These are phyloP conservation scores for Mycena alexandri DNA, from an alignment of 768 basidiomycete species.

Conservation along the genomic window DNA sequence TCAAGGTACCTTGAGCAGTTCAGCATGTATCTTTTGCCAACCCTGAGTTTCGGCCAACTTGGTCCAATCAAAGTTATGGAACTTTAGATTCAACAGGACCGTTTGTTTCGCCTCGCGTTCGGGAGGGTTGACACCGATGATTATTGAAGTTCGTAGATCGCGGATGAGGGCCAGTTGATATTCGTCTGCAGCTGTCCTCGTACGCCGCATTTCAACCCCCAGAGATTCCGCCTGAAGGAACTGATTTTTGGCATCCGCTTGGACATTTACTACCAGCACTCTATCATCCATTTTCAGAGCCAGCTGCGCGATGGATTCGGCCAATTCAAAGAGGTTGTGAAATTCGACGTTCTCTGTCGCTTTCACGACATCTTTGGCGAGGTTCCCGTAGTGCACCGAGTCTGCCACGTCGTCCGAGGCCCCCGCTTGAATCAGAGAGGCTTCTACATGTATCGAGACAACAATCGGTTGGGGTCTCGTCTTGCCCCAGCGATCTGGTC, in stretches of 20 bases:
- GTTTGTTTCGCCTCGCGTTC: slow-evolving; percentile 76
- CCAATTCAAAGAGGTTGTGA: slow-evolving; percentile 46
- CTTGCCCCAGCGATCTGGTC: slow-evolving; percentile 66
- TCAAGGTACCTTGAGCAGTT: slow-evolving; percentile 48
- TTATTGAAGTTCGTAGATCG: slow-evolving; percentile 62
- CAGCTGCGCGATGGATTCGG: slow-evolving; percentile 50
- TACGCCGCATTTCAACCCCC: slow-evolving; percentile 23
- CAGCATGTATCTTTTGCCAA: slow-evolving; percentile 44
- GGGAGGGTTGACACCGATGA: slow-evolving; percentile 81
- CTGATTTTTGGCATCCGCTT: slow-evolving; percentile 24
- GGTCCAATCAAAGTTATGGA: slow-evolving; percentile 48
- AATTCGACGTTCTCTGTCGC: slow-evolving; percentile 47
- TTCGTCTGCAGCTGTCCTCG: not conserved
- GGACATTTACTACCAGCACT: slow-evolving; percentile 8
- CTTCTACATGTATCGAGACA: slow-evolving; percentile 60
- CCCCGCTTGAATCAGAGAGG: slow-evolving; percentile 58
- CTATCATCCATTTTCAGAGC: slow-evolving; percentile 15
- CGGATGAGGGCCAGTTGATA: slow-evolving; percentile 46
- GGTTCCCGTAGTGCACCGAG: slow-evolving; percentile 75
- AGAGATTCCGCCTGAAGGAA: slow-evolving; percentile 27
- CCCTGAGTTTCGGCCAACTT: slow-evolving; percentile 3
- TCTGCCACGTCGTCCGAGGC: slow-evolving; percentile 64
- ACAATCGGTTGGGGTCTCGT: slow-evolving; percentile 63
- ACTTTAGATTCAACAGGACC: slow-evolving; percentile 66
- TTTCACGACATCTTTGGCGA: slow-evolving; percentile 61